A percentile compares a stretch with the other conserved stretches of the same genome.
phyloP scores from a whole-genome alignment of 176 grass and related monocot genomes.

The Oryza longistaminata region DNA sequence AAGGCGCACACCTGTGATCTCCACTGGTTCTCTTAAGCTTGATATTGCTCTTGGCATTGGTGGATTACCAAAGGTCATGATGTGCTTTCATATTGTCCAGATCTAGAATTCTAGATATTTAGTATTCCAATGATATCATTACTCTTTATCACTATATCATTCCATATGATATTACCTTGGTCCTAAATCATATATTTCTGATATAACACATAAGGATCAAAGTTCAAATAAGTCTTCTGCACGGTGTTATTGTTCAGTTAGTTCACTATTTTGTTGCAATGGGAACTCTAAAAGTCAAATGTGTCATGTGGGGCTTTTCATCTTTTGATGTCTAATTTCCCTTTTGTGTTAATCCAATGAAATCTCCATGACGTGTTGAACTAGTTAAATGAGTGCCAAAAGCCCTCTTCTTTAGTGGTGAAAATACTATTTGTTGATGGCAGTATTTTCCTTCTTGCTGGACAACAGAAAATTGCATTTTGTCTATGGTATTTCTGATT shows the following conservation, averaged over 20 bases:
- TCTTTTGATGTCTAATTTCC: not conserved
- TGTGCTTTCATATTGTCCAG: constrained; percentile 22
- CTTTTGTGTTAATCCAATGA: not conserved
- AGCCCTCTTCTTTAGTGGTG: not conserved
- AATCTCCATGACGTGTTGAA: not conserved
- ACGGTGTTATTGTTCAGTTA: not conserved
- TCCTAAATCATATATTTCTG: too few relatives aligned
- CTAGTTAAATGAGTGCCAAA: not conserved
- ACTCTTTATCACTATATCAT: not conserved
- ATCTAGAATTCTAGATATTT: constrained; percentile 20
- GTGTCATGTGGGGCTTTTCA: not conserved
- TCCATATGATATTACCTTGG: not conserved
- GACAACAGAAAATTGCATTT: constrained; percentile 1
- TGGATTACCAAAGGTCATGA: constrained; percentile 85
- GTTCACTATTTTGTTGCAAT: not conserved
- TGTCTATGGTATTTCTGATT: not conserved
- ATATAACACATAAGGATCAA: not conserved
- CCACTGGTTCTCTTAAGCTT: constrained; percentile 90
- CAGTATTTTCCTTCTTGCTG: not conserved
- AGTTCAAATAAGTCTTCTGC: not conserved
- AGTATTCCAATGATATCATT: not conserved
- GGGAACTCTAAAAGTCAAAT: constrained; percentile 6
- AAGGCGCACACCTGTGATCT: constrained; percentile 57
- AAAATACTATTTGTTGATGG: not conserved
- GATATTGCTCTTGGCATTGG: constrained; percentile 87